Percentiles rank a stretch among this genome's conserved stretches.
Evolutionary conservation across 108 stramenopile species (phyloP).

Genomic region (Craspedostauros australis): DNA sequence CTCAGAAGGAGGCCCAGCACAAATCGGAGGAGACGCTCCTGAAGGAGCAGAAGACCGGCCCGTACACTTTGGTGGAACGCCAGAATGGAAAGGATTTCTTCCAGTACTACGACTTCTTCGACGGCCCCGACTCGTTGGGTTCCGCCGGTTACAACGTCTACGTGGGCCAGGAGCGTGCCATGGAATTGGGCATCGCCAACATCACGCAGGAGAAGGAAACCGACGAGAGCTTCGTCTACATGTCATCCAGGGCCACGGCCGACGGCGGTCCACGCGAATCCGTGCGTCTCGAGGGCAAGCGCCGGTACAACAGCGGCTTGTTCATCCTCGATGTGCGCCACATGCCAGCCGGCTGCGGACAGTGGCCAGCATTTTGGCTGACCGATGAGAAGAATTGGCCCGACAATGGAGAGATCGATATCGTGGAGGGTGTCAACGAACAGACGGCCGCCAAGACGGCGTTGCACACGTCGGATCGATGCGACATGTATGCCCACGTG

Average conservation of each 20-base stretch:
- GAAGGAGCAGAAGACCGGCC: too few relatives aligned
- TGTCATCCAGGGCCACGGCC: conserved; percentile 12
- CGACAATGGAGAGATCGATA: conserved; percentile 84
- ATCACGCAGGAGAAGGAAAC: not conserved
- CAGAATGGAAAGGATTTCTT: conserved; percentile 57
- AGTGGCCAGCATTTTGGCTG: conserved; percentile 90
- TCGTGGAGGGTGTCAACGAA: conserved; percentile 81
- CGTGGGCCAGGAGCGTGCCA: conserved; percentile 36
- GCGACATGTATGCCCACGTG: conserved; percentile 81
- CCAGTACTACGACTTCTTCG: conserved; percentile 61
- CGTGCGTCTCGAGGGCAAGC: conserved; percentile 63
- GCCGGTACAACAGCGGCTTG: conserved; percentile 56
- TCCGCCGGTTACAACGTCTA: conserved; percentile 65
- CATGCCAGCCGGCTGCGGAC: conserved; percentile 83
- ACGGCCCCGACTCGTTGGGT: conserved; percentile 66
- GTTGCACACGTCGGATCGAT: conserved; percentile 63
- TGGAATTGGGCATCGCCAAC: conserved; percentile 24
- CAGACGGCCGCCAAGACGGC: conserved; percentile 82
- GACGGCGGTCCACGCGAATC: conserved; percentile 46
- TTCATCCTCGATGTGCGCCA: conserved; percentile 71
- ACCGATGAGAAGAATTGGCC: conserved; percentile 84
- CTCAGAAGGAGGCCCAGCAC: too few relatives aligned
- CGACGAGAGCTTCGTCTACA: conserved; percentile 8
- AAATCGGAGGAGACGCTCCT: too few relatives aligned
- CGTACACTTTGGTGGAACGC: conserved; percentile 48